Evolutionary conservation across 495 filamentous ascomycete genomes (phyloP).

Genomic region (Pyrenopolyporus hunteri): DNA sequence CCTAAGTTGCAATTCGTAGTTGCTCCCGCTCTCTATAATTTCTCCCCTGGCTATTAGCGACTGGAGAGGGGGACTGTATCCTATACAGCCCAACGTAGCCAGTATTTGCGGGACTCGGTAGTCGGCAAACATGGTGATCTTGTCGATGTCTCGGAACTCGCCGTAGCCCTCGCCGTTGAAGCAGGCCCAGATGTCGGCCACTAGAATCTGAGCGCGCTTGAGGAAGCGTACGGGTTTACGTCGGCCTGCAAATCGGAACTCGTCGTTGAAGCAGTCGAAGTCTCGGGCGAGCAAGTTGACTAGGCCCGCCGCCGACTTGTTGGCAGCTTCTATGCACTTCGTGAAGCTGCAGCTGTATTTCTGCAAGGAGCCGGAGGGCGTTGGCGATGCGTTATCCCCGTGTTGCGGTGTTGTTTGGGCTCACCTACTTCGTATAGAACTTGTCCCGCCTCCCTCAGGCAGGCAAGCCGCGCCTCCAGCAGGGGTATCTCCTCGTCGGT

Average conservation of each 20-base stretch:
- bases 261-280: conserved; percentile 88
- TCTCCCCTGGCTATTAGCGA: conserved; percentile 66
- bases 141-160: conserved; percentile 87
- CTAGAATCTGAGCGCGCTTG: conserved; percentile 94
- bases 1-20: conserved; percentile 87
- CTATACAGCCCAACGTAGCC: conserved; percentile 78
- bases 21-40: conserved; percentile 70
- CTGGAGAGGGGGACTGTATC: conserved; percentile 80
- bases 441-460: conserved; percentile 82
- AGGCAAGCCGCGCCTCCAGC: conserved; percentile 75
- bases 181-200: conserved; percentile 94
- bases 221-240: conserved; percentile 74
- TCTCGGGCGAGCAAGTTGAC: conserved; percentile 81
- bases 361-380: conserved; percentile 54
- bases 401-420: conserved; percentile 25
- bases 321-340: conserved; percentile 75
- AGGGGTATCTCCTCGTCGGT: conserved; percentile 89
- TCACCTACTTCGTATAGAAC: conserved; percentile 79
- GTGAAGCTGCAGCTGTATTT: conserved; percentile 77
- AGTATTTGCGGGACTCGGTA: conserved; percentile 97
- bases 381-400: conserved; percentile 37
- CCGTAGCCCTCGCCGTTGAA: conserved; percentile 83
- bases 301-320: conserved; percentile 79
- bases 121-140: conserved; percentile 99
- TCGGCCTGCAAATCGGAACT: conserved; percentile 71